phyloP scores from a whole-genome alignment of 305 asterid species.

The Rubia peregrina region DNA sequence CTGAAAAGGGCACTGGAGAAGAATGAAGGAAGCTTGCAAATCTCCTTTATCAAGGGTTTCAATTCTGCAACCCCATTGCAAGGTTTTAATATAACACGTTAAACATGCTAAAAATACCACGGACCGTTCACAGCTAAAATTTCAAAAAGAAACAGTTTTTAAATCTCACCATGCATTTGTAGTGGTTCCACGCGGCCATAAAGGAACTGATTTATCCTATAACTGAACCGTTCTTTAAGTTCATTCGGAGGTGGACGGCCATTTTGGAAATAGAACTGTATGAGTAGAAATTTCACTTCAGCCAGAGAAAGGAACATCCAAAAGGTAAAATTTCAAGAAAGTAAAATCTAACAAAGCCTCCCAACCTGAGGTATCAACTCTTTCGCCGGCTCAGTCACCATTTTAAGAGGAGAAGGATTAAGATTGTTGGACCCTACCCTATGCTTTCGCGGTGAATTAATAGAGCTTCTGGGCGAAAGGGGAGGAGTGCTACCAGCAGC shows the following conservation, averaged over 20 bases:
- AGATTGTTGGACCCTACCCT: slow-evolving; percentile 78
- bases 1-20: slow-evolving; percentile 76
- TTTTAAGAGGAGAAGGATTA: slow-evolving; percentile 67
- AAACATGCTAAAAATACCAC: neutral
- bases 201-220: slow-evolving; percentile 89
- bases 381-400: slow-evolving; percentile 75
- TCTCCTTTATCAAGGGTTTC: slow-evolving; percentile 86
- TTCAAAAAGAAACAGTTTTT: slow-evolving; percentile 8
- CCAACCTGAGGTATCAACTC: slow-evolving; percentile 95
- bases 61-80: slow-evolving; percentile 50
- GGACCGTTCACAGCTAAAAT: slow-evolving; percentile 9
- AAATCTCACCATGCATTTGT: slow-evolving; percentile 74
- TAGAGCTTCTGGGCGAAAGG: slow-evolving; percentile 93
- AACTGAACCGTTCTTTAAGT: slow-evolving; percentile 85
- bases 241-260: slow-evolving; percentile 94
- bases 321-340: slow-evolving; percentile 10
- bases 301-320: neutral
- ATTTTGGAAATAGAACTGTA: slow-evolving; percentile 89
- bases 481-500: slow-evolving; percentile 99
- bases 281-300: slow-evolving; percentile 8
- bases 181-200: slow-evolving; percentile 84
- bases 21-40: slow-evolving; percentile 98
- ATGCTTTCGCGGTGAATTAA: slow-evolving; percentile 95
- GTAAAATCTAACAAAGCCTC: slow-evolving; percentile 12
- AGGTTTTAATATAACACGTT: neutral